Evolutionary conservation across 495 filamentous ascomycete species (phyloP), one percentile per base, ranked within the genome.

Genomic region (Bryoglossum gracile): DNA sequence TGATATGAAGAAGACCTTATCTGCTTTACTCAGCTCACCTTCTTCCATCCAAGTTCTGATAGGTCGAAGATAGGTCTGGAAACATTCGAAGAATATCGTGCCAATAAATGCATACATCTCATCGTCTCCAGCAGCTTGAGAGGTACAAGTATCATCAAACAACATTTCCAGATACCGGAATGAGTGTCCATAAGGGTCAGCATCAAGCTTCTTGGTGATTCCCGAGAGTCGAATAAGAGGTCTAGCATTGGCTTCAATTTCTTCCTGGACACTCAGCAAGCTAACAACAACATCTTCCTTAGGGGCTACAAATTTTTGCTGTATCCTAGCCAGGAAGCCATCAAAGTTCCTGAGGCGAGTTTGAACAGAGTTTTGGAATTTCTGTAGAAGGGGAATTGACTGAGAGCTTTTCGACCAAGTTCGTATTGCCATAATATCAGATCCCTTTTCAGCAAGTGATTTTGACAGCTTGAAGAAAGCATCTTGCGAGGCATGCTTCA

Each of bases 21-120:
- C 79, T 1, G 68, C 67, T 2, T 71, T 54, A n/a, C 73, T 68
- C 10, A 94, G 65, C 44, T 81, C 76, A 1, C 91, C 91, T 33
- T 74, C 74, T 55, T 89, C 82, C 83, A 94, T 92, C 92, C 92
- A 98, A 2, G 69, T 63, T 22, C 81, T 74, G 22, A 96, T 80
- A 0, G 89, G 87, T 10, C 77, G 79, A 22, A 91, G 72, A 61
- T 95, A 96, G 3, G 86, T 81, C 50, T 83, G 77, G 28, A 95
- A 86, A 60, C 88, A 94, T 21, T 81, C 72, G 40, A 92, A 84
- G 65, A 96, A 94, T 9, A 95, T 66, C 3, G 65, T 65, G 8
- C 76, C 77, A 13, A 89, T 71, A 35, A 72, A 76, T 22, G 63
- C 59, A 56, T 83, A 94, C 16, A 74, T 68, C 6, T 56, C 62